Conservation (phyloP, 306 rosid genomes). For the Fragaria vesca region DNA sequence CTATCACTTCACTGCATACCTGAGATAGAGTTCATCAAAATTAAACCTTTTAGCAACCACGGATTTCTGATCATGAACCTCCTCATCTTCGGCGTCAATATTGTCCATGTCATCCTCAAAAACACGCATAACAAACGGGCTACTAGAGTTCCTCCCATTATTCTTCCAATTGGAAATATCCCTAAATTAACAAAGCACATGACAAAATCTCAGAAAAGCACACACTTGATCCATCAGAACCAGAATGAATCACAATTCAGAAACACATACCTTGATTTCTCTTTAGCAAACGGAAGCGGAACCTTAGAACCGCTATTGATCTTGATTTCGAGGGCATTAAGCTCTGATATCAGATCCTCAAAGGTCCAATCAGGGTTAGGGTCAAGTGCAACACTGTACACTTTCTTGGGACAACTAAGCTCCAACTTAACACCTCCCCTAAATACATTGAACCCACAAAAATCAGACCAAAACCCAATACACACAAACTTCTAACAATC, state of each 20-base stretch:
- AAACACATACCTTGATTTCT: slow-evolving; percentile 40
- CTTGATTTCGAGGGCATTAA: slow-evolving; percentile 57
- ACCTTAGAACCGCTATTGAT: slow-evolving; percentile 38
- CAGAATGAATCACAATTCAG: slow-evolving; percentile 7
- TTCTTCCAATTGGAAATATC: slow-evolving; percentile 29
- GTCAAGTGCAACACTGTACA: slow-evolving; percentile 45
- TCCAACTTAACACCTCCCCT: slow-evolving; percentile 64
- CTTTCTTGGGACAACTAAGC: slow-evolving; percentile 42
- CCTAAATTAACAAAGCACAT: slow-evolving; percentile 9
- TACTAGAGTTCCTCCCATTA: slow-evolving; percentile 30
- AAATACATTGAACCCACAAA: slow-evolving; percentile 7
- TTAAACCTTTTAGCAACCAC: slow-evolving; percentile 40
- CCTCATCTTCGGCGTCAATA: slow-evolving; percentile 42
- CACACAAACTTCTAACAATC: not conserved
- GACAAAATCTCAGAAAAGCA: not conserved
- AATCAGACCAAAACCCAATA: slow-evolving; percentile 7
- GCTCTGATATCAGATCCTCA: slow-evolving; percentile 56
- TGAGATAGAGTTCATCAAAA: slow-evolving; percentile 54
- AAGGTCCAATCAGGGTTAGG: slow-evolving; percentile 85
- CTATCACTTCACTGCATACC: slow-evolving; percentile 34
- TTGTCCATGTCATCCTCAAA: slow-evolving; percentile 54
- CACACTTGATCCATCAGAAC: not conserved
- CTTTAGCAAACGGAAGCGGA: slow-evolving; percentile 39
- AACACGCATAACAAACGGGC: slow-evolving; percentile 56
- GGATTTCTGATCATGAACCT: slow-evolving; percentile 25